Evolutionary conservation across 257 asterid species (phyloP).

Genomic region (Penstemon eatonii): DNA sequence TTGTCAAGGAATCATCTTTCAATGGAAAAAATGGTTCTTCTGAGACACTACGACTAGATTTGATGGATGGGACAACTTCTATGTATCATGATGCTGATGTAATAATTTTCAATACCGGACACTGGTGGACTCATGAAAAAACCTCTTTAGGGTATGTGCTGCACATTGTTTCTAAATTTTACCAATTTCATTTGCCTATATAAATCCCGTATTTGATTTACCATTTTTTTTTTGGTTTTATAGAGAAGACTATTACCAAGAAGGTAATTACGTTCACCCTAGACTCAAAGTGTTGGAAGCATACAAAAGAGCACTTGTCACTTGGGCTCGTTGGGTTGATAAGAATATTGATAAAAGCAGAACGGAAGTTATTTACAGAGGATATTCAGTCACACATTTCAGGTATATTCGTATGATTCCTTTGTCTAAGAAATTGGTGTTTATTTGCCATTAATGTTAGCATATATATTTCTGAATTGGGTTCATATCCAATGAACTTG

Average conservation of each 20-base stretch:
- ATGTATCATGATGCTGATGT: constrained; percentile 94
- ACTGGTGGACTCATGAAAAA: constrained; percentile 99
- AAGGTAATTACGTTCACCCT: constrained; percentile 68
- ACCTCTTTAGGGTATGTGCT: constrained; percentile 81
- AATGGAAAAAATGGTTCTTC: constrained; percentile 59
- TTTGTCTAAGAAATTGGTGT: neutral
- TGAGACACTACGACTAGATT: constrained; percentile 82
- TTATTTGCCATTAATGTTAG: neutral
- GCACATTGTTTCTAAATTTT: neutral
- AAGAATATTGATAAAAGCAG: constrained; percentile 48
- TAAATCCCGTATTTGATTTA: neutral
- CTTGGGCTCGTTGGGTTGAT: constrained; percentile 93
- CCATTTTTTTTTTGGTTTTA: constrained; percentile 12
- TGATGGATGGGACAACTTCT: constrained; percentile 71
- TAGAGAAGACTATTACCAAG: constrained; percentile 94
- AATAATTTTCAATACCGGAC: constrained; percentile 84
- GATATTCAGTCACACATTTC: constrained; percentile 88
- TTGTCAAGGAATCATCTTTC: constrained; percentile 62
- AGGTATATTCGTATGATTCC: constrained; percentile 43
- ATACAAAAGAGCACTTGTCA: constrained; percentile 72
- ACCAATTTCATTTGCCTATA: neutral
- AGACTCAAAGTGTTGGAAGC: constrained; percentile 87
- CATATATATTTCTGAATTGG: no score
- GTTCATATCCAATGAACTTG: no score
- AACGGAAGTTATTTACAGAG: constrained; percentile 78